Evolutionary conservation across 192 early-diverging fungal genomes (phyloP).

Genomic region (Rhizophagus clarus): DNA sequence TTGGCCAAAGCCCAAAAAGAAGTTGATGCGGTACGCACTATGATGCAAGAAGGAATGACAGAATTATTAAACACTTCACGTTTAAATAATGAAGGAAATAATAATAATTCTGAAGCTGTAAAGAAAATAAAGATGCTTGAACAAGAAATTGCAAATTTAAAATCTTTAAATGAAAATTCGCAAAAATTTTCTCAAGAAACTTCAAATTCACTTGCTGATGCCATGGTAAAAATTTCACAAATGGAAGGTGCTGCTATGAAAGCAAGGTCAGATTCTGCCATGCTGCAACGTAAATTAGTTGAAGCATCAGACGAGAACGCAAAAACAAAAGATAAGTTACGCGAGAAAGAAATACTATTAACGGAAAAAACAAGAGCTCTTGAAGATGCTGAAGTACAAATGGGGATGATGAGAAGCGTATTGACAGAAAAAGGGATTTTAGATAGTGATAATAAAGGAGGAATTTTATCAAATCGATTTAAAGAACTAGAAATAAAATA

Average conservation of each 20-base stretch:
- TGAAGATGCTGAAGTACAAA: slow-evolving; percentile 53
- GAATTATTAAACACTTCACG: slow-evolving; percentile 38
- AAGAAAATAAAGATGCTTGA: slow-evolving; percentile 39
- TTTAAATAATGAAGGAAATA: slow-evolving; percentile 27
- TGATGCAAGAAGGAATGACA: slow-evolving; percentile 49
- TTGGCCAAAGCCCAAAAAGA: slow-evolving; percentile 47
- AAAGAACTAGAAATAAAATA: slow-evolving; percentile 33
- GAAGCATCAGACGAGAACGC: slow-evolving; percentile 47
- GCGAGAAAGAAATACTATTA: slow-evolving; percentile 45
- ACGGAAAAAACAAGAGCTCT: slow-evolving; percentile 44
- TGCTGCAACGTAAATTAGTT: slow-evolving; percentile 41
- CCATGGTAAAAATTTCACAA: slow-evolving; percentile 46
- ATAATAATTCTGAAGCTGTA: slow-evolving; percentile 26
- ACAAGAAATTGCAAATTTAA: slow-evolving; percentile 40
- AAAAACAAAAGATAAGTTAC: slow-evolving; percentile 38
- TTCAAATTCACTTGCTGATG: slow-evolving; percentile 43
- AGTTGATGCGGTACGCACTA: slow-evolving; percentile 38
- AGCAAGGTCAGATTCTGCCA: slow-evolving; percentile 48
- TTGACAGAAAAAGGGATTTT: slow-evolving; percentile 50
- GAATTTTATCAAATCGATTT: slow-evolving; percentile 4
- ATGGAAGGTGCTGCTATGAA: slow-evolving; percentile 50
- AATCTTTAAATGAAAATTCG: slow-evolving; percentile 34
- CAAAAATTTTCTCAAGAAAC: slow-evolving; percentile 35
- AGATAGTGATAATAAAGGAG: slow-evolving; percentile 28
- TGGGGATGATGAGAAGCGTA: slow-evolving; percentile 50